These are phyloP conservation scores for Exserohilum rostratum DNA, from an alignment of 2,329 filamentous ascomycete species.

Conservation along the genomic window DNA sequence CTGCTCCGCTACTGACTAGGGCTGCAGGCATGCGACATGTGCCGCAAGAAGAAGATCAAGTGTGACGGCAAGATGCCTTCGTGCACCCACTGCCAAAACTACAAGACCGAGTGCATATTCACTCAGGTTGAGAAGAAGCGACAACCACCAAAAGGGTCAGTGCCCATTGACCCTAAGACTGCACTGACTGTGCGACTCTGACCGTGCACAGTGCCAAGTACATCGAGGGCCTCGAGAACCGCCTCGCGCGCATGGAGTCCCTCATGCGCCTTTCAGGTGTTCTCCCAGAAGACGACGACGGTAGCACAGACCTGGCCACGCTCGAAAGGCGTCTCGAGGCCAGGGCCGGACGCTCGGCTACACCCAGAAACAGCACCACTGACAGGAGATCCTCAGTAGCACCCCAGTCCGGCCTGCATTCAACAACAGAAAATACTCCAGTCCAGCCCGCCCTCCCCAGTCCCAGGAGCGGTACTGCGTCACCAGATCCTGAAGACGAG, in stretches of 20 bases:
- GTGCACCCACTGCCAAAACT: conserved; percentile 95
- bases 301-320: conserved; percentile 83
- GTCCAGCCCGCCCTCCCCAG: conserved; percentile 55
- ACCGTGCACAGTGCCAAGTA: conserved; percentile 78
- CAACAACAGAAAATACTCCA: conserved; percentile 46
- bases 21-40: conserved; percentile 88
- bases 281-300: conserved; percentile 82
- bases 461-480: conserved; percentile 58
- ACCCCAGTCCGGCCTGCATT: conserved; percentile 42
- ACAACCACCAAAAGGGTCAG: conserved; percentile 89
- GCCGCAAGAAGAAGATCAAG: conserved; percentile 94
- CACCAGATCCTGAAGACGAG: conserved; percentile 57
- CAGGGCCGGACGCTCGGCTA: conserved; percentile 41
- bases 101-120: conserved; percentile 97
- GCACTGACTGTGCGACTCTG: conserved; percentile 6
- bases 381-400: conserved; percentile 43
- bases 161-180: background rate
- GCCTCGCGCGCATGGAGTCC: conserved; percentile 94
- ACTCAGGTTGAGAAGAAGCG: conserved; percentile 99
- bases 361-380: conserved; percentile 34
- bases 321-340: conserved; percentile 76
- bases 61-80: conserved; percentile 95
- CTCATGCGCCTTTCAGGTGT: conserved; percentile 85
- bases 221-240: conserved; percentile 94
- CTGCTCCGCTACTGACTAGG: conserved; percentile 27